Evolutionary conservation across 2,329 filamentous ascomycete species (phyloP).

Genomic region (Fusarium sterilihyphosum): DNA sequence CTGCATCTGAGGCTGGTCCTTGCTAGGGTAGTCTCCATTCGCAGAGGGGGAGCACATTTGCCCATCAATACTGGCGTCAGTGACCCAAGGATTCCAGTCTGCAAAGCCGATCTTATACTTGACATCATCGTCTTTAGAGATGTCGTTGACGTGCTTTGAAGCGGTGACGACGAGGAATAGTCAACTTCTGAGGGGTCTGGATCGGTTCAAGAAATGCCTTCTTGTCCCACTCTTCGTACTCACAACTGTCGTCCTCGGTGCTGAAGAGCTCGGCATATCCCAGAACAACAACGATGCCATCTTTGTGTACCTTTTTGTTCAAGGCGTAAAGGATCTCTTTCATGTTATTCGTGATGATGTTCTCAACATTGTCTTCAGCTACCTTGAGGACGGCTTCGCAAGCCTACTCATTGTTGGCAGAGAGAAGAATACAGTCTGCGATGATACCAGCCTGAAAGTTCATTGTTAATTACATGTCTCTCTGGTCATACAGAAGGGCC

Average conservation of each 20-base stretch:
- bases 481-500: fast-evolving
- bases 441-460: not conserved
- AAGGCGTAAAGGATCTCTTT: not conserved
- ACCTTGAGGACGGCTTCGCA: not conserved
- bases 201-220: not conserved
- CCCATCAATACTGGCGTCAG: fast-evolving
- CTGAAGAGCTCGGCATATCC: constrained; percentile 3
- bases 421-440: not conserved
- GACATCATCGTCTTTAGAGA: fast-evolving
- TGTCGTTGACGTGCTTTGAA: not conserved
- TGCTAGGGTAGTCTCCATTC: not conserved
- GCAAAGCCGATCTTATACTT: constrained; percentile 5
- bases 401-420: fast-evolving
- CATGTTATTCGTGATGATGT: not conserved
- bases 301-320: not conserved
- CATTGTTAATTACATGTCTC: not conserved
- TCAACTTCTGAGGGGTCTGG: not conserved
- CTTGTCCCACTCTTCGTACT: not conserved
- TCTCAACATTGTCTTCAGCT: not conserved
- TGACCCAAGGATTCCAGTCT: constrained; percentile 5
- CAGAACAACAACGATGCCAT: not conserved
- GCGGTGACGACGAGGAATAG: not conserved
- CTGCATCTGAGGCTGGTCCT: not conserved
- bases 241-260: not conserved
- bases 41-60: not conserved